These are phyloP conservation scores for Pleurostoma richardsiae DNA, from an alignment of 2,329 filamentous ascomycete species.

Conservation along the genomic window DNA sequence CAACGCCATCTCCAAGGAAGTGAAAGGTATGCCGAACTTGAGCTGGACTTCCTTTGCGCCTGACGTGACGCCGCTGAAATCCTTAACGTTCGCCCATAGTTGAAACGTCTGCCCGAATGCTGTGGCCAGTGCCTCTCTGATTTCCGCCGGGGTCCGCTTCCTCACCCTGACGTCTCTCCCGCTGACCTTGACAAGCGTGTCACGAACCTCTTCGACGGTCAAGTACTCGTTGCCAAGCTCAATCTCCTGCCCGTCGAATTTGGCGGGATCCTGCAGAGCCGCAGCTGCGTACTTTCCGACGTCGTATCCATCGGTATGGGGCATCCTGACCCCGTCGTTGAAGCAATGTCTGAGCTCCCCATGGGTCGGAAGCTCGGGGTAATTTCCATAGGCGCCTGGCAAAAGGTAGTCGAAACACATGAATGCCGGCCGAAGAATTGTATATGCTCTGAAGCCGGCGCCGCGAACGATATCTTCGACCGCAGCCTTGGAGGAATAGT, in stretches of 20 bases:
- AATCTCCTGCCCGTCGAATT: constrained; percentile 23
- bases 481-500: constrained; percentile 30
- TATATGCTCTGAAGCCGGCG: constrained; percentile 22
- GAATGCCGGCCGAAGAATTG: constrained; percentile 24
- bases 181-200: constrained; percentile 20
- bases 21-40: constrained; percentile 23
- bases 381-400: constrained; percentile 17
- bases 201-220: constrained; percentile 20
- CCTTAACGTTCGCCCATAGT: constrained; percentile 16
- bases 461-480: constrained; percentile 25
- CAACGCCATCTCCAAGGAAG: constrained; percentile 15
- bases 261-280: constrained; percentile 20
- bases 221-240: constrained; percentile 20
- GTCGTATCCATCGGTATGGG: constrained; percentile 21
- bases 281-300: constrained; percentile 25
- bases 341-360: constrained; percentile 20
- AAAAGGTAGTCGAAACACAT: constrained; percentile 21
- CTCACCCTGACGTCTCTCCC: constrained; percentile 18
- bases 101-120: constrained; percentile 18
- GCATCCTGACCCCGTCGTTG: constrained; percentile 13
- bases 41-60: constrained; percentile 10
- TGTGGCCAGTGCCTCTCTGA: constrained; percentile 8
- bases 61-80: constrained; percentile 8
- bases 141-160: constrained; percentile 15
- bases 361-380: constrained; percentile 16